phyloP scores from a whole-genome alignment of 176 grass and related monocot species.

The Saccharum spontaneum region DNA sequence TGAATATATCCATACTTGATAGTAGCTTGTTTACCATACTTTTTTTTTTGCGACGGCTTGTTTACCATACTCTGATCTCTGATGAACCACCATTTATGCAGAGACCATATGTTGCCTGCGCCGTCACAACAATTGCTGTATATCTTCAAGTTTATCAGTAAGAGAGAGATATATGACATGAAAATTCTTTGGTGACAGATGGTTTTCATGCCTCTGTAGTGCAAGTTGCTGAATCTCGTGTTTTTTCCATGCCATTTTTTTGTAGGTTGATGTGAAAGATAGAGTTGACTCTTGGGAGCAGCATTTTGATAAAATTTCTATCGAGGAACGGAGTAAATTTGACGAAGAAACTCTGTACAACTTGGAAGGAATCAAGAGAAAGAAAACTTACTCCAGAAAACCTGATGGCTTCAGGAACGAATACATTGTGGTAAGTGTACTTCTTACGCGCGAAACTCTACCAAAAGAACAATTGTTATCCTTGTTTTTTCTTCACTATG shows the following conservation, averaged over 20 bases:
- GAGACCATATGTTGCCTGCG: constrained; percentile 36
- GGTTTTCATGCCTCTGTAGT: neutral
- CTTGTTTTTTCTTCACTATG: neutral
- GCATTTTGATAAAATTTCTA: constrained; percentile 33
- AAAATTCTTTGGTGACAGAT: neutral
- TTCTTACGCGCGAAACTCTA: neutral
- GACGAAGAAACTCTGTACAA: constrained; percentile 43
- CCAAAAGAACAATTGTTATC: neutral
- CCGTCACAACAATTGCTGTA: constrained; percentile 28
- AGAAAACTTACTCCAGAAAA: constrained; percentile 32
- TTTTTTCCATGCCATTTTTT: neutral
- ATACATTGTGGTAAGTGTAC: constrained; percentile 37
- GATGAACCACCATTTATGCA: constrained; percentile 12
- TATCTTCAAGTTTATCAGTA: constrained; percentile 47
- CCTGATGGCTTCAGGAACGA: constrained; percentile 43
- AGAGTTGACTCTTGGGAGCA: constrained; percentile 4
- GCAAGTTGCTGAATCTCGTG: neutral
- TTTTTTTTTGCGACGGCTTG: too few relatives aligned
- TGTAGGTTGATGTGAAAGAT: constrained; percentile 25
- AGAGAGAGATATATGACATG: neutral
- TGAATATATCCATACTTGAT: neutral
- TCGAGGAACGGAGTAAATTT: constrained; percentile 37
- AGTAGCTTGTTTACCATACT: neutral
- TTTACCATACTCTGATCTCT: neutral
- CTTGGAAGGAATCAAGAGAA: constrained; percentile 35